These are phyloP conservation scores for Podaxis mareebaensis DNA, from an alignment of 768 basidiomycete species.

Conservation along the genomic window DNA sequence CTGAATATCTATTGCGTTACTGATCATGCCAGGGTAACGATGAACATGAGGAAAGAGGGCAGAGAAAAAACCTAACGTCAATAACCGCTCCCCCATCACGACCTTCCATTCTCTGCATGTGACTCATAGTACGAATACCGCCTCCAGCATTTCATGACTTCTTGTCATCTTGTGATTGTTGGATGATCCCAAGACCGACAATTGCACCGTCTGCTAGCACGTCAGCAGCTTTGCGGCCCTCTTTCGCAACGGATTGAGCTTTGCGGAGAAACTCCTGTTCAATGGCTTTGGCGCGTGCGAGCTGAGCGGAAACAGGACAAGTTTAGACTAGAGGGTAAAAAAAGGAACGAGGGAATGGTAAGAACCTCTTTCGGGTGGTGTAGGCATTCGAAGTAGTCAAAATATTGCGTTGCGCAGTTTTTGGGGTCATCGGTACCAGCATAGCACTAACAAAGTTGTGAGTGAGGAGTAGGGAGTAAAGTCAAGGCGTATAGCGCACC, in stretches of 20 bases:
- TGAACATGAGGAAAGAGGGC: background rate
- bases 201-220: conserved; percentile 73
- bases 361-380: conserved; percentile 87
- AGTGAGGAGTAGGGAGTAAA: conserved; percentile 6
- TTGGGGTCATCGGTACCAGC: conserved; percentile 73
- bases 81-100: background rate
- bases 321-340: background rate
- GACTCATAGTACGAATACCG: background rate
- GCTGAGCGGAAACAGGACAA: conserved; percentile 30
- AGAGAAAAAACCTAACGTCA: background rate
- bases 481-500: conserved; percentile 32
- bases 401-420: conserved; percentile 69
- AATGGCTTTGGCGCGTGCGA: conserved; percentile 58
- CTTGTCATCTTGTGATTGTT: conserved; percentile 41
- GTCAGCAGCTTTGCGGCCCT: conserved; percentile 72
- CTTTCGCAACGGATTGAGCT: conserved; percentile 62
- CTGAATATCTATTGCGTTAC: background rate
- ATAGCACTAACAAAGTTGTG: conserved; percentile 66
- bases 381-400: conserved; percentile 91
- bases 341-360: background rate
- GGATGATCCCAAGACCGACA: conserved; percentile 75
- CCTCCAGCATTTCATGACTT: background rate
- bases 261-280: conserved; percentile 72
- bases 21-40: background rate
- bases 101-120: background rate